phyloP scores from a whole-genome alignment of 306 rosid species.

The Prosopis cineraria region DNA sequence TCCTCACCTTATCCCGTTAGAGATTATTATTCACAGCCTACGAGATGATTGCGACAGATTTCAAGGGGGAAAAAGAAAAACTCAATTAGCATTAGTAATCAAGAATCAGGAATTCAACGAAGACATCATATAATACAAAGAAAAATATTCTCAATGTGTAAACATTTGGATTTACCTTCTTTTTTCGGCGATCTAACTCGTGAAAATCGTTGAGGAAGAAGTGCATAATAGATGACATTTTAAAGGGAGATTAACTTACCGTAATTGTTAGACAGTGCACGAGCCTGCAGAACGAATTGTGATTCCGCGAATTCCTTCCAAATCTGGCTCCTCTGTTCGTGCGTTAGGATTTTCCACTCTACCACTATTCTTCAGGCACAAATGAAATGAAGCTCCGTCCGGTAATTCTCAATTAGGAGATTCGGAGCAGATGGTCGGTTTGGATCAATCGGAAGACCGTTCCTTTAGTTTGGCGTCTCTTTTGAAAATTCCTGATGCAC shows the following conservation, averaged over 20 bases:
- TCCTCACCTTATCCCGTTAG: slow-evolving; percentile 28
- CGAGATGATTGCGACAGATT: slow-evolving; percentile 21
- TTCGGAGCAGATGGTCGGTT: slow-evolving; percentile 25
- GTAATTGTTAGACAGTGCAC: slow-evolving; percentile 17
- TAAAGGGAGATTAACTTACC: slow-evolving; percentile 26
- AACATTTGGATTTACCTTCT: not conserved
- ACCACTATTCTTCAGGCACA: slow-evolving; percentile 58
- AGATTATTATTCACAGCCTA: slow-evolving; percentile 15
- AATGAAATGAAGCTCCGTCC: slow-evolving; percentile 54
- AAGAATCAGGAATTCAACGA: not conserved
- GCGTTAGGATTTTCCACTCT: slow-evolving; percentile 6
- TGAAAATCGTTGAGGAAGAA: not conserved
- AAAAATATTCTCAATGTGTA: not conserved
- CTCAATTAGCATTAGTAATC: not conserved
- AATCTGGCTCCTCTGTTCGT: not conserved
- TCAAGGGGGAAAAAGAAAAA: slow-evolving; percentile 29
- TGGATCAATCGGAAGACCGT: slow-evolving; percentile 1
- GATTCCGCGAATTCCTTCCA: not conserved
- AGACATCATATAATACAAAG: not conserved
- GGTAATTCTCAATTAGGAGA: slow-evolving; percentile 48
- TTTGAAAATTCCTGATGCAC: not conserved
- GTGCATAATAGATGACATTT: not conserved
- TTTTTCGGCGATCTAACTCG: slow-evolving; percentile 11
- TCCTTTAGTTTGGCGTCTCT: not conserved
- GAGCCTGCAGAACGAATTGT: not conserved